These are phyloP conservation scores for Pyrus communis DNA, from an alignment of 306 rosid genomes.

Conservation along the genomic window DNA sequence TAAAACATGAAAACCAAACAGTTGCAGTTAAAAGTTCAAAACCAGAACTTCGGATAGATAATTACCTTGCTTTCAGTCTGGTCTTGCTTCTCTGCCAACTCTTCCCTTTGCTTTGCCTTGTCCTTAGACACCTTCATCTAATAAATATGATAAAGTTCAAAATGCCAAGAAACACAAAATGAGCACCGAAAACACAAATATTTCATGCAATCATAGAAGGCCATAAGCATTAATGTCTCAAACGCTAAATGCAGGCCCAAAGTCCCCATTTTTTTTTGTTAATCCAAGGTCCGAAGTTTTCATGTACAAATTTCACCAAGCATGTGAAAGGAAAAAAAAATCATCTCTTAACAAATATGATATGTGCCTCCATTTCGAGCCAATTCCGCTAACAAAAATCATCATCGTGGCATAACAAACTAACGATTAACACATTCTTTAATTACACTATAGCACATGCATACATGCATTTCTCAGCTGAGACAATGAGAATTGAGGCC, in stretches of 20 bases:
- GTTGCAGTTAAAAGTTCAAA: not conserved
- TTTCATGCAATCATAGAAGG: not conserved
- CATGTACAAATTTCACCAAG: too few species aligned
- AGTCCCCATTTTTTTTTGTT: too few species aligned
- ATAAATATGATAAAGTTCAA: slow-evolving; percentile 8
- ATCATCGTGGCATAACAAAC: too few species aligned
- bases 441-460: too few species aligned
- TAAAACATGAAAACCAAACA: not conserved
- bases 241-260: not conserved
- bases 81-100: slow-evolving; percentile 41
- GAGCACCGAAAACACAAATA: not conserved
- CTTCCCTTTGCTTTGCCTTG: slow-evolving; percentile 21
- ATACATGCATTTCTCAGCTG: too few species aligned
- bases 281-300: too few species aligned
- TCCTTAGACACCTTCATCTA: slow-evolving; percentile 30
- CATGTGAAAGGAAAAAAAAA: too few species aligned
- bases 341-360: too few species aligned
- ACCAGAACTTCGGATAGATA: slow-evolving; percentile 3
- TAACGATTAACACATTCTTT: too few species aligned
- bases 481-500: too few species aligned
- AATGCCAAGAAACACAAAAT: slow-evolving; percentile 5
- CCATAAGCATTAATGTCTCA: not conserved
- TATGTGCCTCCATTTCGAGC: too few species aligned
- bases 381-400: too few species aligned
- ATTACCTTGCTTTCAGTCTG: slow-evolving; percentile 79